Percentiles rank a stretch among this genome's conserved stretches.
Conservation (phyloP, 805 yeast genomes). For the Sugiyamaella boreocaroliniensis region DNA sequence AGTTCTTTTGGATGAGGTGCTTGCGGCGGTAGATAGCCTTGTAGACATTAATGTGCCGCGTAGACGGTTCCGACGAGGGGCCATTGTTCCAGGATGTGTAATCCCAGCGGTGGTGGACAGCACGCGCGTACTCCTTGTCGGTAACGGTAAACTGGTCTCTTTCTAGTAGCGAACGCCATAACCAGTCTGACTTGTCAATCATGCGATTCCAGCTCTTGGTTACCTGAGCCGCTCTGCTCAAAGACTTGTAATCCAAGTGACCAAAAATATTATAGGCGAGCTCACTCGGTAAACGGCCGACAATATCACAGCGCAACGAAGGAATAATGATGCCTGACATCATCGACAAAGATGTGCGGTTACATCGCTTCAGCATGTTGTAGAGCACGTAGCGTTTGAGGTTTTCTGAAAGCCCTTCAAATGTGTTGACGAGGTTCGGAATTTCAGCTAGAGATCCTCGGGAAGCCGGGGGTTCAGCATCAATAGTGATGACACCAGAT, state of each 20-base stretch:
- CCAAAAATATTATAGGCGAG: slow-evolving; percentile 58
- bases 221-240: slow-evolving; percentile 57
- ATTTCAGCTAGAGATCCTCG: slow-evolving; percentile 15
- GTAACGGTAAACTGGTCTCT: slow-evolving; percentile 45
- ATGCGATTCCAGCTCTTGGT: slow-evolving; percentile 63
- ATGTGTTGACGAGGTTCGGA: slow-evolving; percentile 25
- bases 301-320: slow-evolving; percentile 65
- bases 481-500: background rate
- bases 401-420: slow-evolving; percentile 37
- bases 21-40: slow-evolving; percentile 58
- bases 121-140: slow-evolving; percentile 36
- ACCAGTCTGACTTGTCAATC: slow-evolving; percentile 49
- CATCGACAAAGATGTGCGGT: slow-evolving; percentile 56
- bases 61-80: slow-evolving; percentile 1
- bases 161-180: slow-evolving; percentile 66
- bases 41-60: slow-evolving; percentile 32
- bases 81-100: slow-evolving; percentile 27
- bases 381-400: slow-evolving; percentile 47
- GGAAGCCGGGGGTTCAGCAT: background rate
- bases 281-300: slow-evolving; percentile 68
- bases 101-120: slow-evolving; percentile 29
- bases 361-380: slow-evolving; percentile 50
- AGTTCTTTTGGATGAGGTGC: slow-evolving; percentile 52
- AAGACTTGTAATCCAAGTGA: slow-evolving; percentile 55
- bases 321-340: slow-evolving; percentile 45